Base-by-base conservation (phyloP, 2,329 filamentous ascomycete genomes). In the Coleophoma cylindrospora region DNA sequence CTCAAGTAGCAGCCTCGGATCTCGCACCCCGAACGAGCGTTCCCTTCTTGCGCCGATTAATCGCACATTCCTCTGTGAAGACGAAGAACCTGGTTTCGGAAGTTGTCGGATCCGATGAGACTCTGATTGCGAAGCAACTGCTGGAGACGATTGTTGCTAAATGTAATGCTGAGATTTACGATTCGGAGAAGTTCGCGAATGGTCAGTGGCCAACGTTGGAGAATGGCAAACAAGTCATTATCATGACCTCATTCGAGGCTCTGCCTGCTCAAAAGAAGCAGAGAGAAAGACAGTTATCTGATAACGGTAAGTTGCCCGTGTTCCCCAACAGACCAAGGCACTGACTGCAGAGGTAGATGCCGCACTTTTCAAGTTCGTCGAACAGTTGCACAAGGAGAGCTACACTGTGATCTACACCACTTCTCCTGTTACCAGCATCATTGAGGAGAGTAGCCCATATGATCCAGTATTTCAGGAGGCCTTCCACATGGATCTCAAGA, bases 401-500 rank as follows among this genome's bases (percentile, higher is more conserved):
- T 92, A 88, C 69, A 94, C 89, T 0, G 76, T 96, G 50, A 72
- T 96, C 54, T 89, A 91, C 66, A 77, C 83, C 43, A 88, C 86
- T 8, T 84, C 81, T 0, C 81, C 84, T 1, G 68, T 69, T 41
- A 58, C 62, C 4, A 59, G 63, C 64, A 67, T 56, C 4, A 38
- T 33, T 21, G 46, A 44, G 14, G 71, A 74, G 52, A 68, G 68
- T 50, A 68, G 68, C 58, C 62, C 74, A 13, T 94, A 95, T 67
- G 79, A 89, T 57, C 72, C 83, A 41, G 74, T 83, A 3, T 86
- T 87, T 61, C 72, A 77, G 49, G 77, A 83, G 46, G 68, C 77
- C 12, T 64, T 87, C 45, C 87, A 87, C 61, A 80, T 83, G 66
- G 88, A 92, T 55, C 70, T 94, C 56, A 94, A 89, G 79, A 81